Conservation (phyloP, 768 basidiomycete species). For the Trametes cinnabarina region DNA sequence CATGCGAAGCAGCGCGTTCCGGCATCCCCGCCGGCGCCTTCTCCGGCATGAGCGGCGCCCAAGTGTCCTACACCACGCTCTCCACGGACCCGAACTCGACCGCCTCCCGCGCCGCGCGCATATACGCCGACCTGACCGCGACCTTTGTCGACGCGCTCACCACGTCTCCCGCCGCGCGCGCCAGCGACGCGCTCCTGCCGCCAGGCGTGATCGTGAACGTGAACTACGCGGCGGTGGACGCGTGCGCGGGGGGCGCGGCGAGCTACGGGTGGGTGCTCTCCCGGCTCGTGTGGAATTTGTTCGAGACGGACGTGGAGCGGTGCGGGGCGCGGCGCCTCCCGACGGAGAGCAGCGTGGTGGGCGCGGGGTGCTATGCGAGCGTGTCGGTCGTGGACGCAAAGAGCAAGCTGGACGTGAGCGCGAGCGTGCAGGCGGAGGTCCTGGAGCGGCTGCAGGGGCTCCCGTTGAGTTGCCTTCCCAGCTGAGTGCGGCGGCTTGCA, state of each 20-base stretch:
- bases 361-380: conserved; percentile 30
- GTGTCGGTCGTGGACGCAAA: conserved; percentile 32
- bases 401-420: conserved; percentile 34
- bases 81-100: conserved; percentile 32
- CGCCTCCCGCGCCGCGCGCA: conserved; percentile 37
- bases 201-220: conserved; percentile 34
- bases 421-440: conserved; percentile 30
- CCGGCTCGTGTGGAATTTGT: conserved; percentile 26
- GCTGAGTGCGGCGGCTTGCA: not conserved
- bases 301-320: conserved; percentile 30
- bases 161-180: conserved; percentile 9
- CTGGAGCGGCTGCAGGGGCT: conserved; percentile 21
- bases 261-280: conserved; percentile 35
- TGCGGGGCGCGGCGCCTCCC: conserved; percentile 35
- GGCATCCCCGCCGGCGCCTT: conserved; percentile 53
- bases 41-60: conserved; percentile 40
- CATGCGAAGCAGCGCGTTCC: conserved; percentile 45
- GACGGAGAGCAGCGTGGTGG: conserved; percentile 27
- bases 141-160: conserved; percentile 34
- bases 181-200: conserved; percentile 31
- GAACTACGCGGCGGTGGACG: conserved; percentile 33
- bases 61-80: conserved; percentile 53
- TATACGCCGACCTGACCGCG: conserved; percentile 44
- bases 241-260: conserved; percentile 26
- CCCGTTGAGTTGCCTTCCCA: conserved; percentile 7